Conservation (phyloP, 2,329 filamentous ascomycete species). For the Fonsecaea multimorphosa region DNA sequence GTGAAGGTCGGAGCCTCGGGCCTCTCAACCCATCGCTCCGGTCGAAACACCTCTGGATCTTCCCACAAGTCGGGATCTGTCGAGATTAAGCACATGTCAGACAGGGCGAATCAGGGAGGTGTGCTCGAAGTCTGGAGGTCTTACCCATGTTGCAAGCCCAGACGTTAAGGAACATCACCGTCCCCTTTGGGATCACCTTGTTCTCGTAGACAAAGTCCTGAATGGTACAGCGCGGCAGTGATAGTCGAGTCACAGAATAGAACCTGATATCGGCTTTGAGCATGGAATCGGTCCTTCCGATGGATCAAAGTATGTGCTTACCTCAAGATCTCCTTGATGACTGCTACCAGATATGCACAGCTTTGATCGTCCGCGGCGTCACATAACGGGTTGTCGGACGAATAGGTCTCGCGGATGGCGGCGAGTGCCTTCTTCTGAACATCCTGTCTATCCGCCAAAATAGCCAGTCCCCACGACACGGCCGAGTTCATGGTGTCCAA, state of each 20-base stretch:
- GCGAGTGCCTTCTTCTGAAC: slow-evolving; percentile 65
- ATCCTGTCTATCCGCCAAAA: slow-evolving; percentile 64
- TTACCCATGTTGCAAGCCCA: slow-evolving; percentile 70
- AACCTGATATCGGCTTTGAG: slow-evolving; percentile 47
- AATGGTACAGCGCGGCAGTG: slow-evolving; percentile 65
- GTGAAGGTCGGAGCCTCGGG: slow-evolving; percentile 69
- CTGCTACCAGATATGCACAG: slow-evolving; percentile 65
- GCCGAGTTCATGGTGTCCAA: slow-evolving; percentile 70
- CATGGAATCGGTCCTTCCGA: not conserved
- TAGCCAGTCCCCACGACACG: slow-evolving; percentile 67
- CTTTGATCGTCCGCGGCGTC: slow-evolving; percentile 67
- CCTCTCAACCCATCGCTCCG: slow-evolving; percentile 67
- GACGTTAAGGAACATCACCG: slow-evolving; percentile 68
- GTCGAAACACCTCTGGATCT: slow-evolving; percentile 65
- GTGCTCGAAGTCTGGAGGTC: not conserved
- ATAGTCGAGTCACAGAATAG: slow-evolving; percentile 67
- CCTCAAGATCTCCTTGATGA: slow-evolving; percentile 65
- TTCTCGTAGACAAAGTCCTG: slow-evolving; percentile 65
- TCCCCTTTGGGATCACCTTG: slow-evolving; percentile 65
- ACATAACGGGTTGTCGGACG: slow-evolving; percentile 60
- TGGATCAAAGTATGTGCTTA: not conserved
- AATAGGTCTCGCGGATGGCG: slow-evolving; percentile 63
- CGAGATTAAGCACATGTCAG: too few relatives aligned
- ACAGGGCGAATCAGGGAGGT: too few relatives aligned
- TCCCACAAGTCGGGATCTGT: slow-evolving; percentile 60